phyloP scores from a whole-genome alignment of 78 protist genomes.

The Emiliania huxleyi region DNA sequence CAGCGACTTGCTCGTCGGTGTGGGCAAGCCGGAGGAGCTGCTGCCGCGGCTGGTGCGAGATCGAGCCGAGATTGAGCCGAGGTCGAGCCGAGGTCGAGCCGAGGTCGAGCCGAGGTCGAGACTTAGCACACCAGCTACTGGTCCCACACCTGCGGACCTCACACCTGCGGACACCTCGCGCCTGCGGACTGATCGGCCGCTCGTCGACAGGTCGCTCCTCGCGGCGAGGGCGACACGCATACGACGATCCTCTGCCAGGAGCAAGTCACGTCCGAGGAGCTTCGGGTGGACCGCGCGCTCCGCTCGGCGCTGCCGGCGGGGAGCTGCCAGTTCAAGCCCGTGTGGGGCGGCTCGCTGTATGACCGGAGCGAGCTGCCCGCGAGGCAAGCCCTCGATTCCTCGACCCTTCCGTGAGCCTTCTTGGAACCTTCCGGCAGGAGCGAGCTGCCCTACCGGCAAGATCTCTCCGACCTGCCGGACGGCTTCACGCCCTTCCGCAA shows the following conservation, averaged over 20 bases:
- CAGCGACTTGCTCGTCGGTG: slow-evolving; percentile 40
- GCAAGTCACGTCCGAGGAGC: background rate
- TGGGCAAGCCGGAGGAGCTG: slow-evolving; percentile 52
- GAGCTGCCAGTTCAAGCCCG: background rate
- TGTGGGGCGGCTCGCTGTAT: background rate
- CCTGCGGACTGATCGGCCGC: too few species aligned
- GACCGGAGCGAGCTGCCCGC: background rate
- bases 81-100: too few species aligned
- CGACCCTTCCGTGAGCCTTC: too few species aligned
- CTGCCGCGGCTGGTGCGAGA: background rate
- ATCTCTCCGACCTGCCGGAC: background rate
- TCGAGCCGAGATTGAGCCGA: too few species aligned
- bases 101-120: too few species aligned
- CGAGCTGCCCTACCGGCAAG: background rate
- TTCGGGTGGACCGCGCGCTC: background rate
- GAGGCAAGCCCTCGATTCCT: background rate
- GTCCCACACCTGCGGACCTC: too few species aligned
- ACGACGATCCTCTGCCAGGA: background rate
- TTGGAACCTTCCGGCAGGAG: too few species aligned
- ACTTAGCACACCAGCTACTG: too few species aligned
- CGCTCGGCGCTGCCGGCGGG: background rate
- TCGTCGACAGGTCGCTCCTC: background rate
- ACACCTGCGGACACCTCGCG: too few species aligned
- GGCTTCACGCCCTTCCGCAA: slow-evolving; percentile 13
- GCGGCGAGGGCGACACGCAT: background rate